phyloP scores from a whole-genome alignment of 2,329 filamentous ascomycete species.

The Arthrobotrys megalospora region DNA sequence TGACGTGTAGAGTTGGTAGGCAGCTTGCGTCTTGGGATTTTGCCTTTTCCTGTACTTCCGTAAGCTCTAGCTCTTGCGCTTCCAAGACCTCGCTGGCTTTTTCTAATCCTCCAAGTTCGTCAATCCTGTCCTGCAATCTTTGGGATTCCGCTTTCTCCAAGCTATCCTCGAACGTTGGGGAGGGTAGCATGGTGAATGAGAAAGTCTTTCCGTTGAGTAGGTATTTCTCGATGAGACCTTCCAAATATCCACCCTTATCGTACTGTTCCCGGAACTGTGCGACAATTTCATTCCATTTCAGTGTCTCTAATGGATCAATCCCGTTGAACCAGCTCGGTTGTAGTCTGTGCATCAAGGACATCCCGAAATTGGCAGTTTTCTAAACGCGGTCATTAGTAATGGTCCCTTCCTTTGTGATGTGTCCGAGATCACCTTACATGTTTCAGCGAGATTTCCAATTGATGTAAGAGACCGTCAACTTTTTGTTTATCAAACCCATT shows the following conservation, averaged over 20 bases:
- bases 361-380: slow-evolving; percentile 95
- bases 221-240: slow-evolving; percentile 89
- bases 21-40: slow-evolving; percentile 88
- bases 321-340: slow-evolving; percentile 97
- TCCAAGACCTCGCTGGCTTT: slow-evolving; percentile 81
- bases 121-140: slow-evolving; percentile 81
- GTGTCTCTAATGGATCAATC: slow-evolving; percentile 88
- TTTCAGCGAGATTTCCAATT: slow-evolving; percentile 91
- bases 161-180: slow-evolving; percentile 79
- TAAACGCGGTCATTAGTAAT: slow-evolving; percentile 67
- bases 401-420: too few species aligned
- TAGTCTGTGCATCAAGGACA: slow-evolving; percentile 88
- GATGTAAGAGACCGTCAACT: slow-evolving; percentile 93
- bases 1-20: slow-evolving; percentile 87
- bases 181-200: slow-evolving; percentile 94
- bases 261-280: slow-evolving; percentile 84
- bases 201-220: slow-evolving; percentile 87
- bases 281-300: slow-evolving; percentile 93
- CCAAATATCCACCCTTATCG: slow-evolving; percentile 83
- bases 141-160: slow-evolving; percentile 82
- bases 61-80: slow-evolving; percentile 82
- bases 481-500: slow-evolving; percentile 91
- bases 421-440: slow-evolving; percentile 59
- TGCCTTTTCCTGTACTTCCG: slow-evolving; percentile 86
- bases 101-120: slow-evolving; percentile 78